phyloP scores from a whole-genome alignment of 2,329 filamentous ascomycete species.

The Aspergillus phoenicis region DNA sequence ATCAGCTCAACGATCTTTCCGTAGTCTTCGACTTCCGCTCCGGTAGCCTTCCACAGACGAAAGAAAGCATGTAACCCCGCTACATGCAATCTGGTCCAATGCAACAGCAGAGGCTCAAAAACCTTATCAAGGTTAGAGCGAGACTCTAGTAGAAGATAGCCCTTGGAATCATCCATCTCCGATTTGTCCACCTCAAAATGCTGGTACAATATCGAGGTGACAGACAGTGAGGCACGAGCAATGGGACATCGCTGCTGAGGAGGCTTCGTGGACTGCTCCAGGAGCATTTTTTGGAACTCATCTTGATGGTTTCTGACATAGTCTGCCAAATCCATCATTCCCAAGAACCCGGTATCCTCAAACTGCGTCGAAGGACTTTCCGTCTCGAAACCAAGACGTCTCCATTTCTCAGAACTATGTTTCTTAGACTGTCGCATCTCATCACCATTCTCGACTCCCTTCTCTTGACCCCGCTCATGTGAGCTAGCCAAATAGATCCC shows the following conservation, averaged over 20 bases:
- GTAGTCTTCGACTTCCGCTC: constrained; percentile 82
- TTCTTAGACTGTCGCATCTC: constrained; percentile 63
- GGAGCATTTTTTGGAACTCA: constrained; percentile 83
- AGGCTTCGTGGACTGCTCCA: constrained; percentile 81
- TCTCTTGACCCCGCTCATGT: constrained; percentile 40
- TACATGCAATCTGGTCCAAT: constrained; percentile 90
- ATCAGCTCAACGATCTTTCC: constrained; percentile 90
- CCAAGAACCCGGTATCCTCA: constrained; percentile 79
- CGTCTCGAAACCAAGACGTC: constrained; percentile 84
- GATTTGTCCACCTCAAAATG: constrained; percentile 91
- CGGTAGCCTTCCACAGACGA: constrained; percentile 87
- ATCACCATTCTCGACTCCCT: constrained; percentile 38
- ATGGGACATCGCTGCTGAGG: constrained; percentile 78
- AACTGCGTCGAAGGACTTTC: constrained; percentile 89
- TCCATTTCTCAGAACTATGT: constrained; percentile 91
- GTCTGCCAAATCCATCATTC: constrained; percentile 96
- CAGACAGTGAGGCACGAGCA: constrained; percentile 79
- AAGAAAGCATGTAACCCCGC: constrained; percentile 85
- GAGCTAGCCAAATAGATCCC: constrained; percentile 79
- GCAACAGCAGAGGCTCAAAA: constrained; percentile 83
- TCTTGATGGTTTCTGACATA: constrained; percentile 92
- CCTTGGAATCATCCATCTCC: constrained; percentile 76
- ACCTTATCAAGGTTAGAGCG: constrained; percentile 79
- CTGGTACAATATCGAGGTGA: constrained; percentile 87
- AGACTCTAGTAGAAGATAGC: constrained; percentile 73